Conservation (phyloP, 1,139 yeast species). For the Hyphopichia khmerensis region DNA sequence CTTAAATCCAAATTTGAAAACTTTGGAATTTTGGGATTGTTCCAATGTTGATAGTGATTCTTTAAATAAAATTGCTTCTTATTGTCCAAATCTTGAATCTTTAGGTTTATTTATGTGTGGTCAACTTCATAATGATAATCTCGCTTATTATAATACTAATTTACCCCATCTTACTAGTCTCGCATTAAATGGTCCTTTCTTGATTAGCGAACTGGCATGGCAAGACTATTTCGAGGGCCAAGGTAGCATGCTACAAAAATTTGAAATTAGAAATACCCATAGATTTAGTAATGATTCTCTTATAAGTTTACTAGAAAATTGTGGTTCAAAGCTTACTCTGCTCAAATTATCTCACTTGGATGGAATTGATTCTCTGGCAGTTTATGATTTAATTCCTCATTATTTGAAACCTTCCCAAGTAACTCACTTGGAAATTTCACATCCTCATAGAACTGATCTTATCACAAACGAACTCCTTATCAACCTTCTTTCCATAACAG, state of each 20-base stretch:
- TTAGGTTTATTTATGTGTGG: slow-evolving; percentile 90
- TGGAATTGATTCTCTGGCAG: slow-evolving; percentile 57
- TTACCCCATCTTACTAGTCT: slow-evolving; percentile 53
- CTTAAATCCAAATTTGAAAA: slow-evolving; percentile 55
- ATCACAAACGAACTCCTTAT: slow-evolving; percentile 70
- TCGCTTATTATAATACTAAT: slow-evolving; percentile 61
- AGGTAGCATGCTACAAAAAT: slow-evolving; percentile 26
- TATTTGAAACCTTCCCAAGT: slow-evolving; percentile 48
- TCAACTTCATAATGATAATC: slow-evolving; percentile 75
- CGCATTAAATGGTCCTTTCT: slow-evolving; percentile 81
- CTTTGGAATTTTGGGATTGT: slow-evolving; percentile 87
- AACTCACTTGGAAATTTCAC: slow-evolving; percentile 62
- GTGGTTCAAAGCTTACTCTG: slow-evolving; percentile 54
- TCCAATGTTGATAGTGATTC: slow-evolving; percentile 71
- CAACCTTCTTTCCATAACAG: slow-evolving; percentile 61
- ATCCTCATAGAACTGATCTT: slow-evolving; percentile 63
- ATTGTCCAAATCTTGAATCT: slow-evolving; percentile 68
- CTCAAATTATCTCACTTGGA: slow-evolving; percentile 64
- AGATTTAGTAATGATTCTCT: slow-evolving; percentile 71
- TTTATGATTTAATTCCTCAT: slow-evolving; percentile 66
- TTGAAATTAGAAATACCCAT: slow-evolving; percentile 80
- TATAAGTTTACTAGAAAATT: slow-evolving; percentile 57
- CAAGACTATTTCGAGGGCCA: slow-evolving; percentile 59
- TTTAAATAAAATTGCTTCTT: slow-evolving; percentile 68
- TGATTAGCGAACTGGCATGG: slow-evolving; percentile 78